A percentile compares a stretch with the other conserved stretches of the same genome.
phyloP scores from a whole-genome alignment of 139 green algal genomes.

The Chlamydomonas incerta region DNA sequence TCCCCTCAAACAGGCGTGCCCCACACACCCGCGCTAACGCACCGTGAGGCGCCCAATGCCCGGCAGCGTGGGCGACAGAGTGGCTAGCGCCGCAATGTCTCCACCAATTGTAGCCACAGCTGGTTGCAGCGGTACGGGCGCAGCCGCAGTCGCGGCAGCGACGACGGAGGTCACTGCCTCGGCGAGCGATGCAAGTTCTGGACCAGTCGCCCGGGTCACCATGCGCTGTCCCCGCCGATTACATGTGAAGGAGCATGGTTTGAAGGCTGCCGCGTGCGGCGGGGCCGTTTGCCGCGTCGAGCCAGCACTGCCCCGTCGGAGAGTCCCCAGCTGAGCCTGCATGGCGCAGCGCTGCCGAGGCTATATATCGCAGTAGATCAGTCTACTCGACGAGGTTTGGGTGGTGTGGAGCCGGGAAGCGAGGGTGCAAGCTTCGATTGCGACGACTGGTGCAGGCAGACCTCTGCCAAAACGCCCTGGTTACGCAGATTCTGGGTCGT shows the following conservation, averaged over 20 bases:
- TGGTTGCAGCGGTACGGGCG: constrained; percentile 42
- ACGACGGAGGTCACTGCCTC: constrained; percentile 42
- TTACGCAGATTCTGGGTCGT: too few relatives aligned
- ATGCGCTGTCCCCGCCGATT: background rate
- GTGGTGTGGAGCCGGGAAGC: too few relatives aligned
- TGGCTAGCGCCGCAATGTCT: constrained; percentile 51
- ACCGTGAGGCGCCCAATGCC: constrained; percentile 50
- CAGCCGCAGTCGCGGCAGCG: constrained; percentile 1
- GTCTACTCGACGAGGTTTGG: too few relatives aligned
- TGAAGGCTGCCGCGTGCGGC: background rate
- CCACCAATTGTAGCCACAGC: constrained; percentile 47
- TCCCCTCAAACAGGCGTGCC: too few relatives aligned
- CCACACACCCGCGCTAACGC: background rate
- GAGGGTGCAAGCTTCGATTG: too few relatives aligned
- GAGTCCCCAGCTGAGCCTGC: too few relatives aligned
- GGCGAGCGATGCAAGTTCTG: constrained; percentile 36
- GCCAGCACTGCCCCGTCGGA: too few relatives aligned
- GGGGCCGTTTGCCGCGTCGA: background rate
- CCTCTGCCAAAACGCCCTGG: too few relatives aligned
- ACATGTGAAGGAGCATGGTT: constrained; percentile 18
- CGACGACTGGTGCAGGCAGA: too few relatives aligned
- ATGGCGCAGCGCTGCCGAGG: too few relatives aligned
- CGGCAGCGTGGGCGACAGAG: constrained; percentile 48
- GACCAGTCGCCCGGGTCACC: background rate
- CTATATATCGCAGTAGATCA: too few relatives aligned